These are phyloP conservation scores for Globisporangium spinosum DNA, from an alignment of 352 stramenopile species.

Conservation along the genomic window DNA sequence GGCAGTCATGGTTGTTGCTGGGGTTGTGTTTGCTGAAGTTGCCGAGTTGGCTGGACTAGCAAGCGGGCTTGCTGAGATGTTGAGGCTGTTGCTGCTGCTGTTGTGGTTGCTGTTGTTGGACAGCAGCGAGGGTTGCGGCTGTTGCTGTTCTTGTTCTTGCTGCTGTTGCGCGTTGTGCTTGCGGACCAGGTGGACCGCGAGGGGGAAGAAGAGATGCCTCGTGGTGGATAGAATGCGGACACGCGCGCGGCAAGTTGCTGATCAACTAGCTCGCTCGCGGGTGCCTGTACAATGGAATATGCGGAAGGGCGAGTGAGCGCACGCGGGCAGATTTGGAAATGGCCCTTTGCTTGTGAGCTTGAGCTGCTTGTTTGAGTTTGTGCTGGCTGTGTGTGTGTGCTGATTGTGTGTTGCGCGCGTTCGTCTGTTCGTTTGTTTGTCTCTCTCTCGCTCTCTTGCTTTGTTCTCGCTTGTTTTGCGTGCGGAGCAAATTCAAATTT, in stretches of 20 bases:
- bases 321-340: slow-evolving; percentile 2
- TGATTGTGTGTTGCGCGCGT: neutral
- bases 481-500: slow-evolving; percentile 10
- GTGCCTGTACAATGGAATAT: neutral
- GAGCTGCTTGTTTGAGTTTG: neutral
- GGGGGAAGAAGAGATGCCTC: slow-evolving; percentile 17
- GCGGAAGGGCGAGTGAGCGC: neutral
- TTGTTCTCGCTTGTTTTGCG: neutral
- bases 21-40: neutral
- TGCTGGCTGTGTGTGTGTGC: neutral
- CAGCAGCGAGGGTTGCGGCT: slow-evolving; percentile 1
- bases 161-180: slow-evolving; percentile 11
- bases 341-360: neutral
- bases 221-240: slow-evolving; percentile 2
- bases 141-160: neutral
- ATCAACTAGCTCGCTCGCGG: neutral
- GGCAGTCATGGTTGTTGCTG: slow-evolving; percentile 22
- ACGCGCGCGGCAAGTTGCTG: slow-evolving; percentile 1
- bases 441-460: neutral
- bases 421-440: slow-evolving; percentile 4
- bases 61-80: neutral
- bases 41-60: neutral
- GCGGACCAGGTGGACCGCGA: slow-evolving; percentile 18
- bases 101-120: slow-evolving; percentile 1
- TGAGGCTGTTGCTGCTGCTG: slow-evolving; percentile 8